Evolutionary conservation across 768 basidiomycete species (phyloP).

Genomic region (Boletus reticuloceps): DNA sequence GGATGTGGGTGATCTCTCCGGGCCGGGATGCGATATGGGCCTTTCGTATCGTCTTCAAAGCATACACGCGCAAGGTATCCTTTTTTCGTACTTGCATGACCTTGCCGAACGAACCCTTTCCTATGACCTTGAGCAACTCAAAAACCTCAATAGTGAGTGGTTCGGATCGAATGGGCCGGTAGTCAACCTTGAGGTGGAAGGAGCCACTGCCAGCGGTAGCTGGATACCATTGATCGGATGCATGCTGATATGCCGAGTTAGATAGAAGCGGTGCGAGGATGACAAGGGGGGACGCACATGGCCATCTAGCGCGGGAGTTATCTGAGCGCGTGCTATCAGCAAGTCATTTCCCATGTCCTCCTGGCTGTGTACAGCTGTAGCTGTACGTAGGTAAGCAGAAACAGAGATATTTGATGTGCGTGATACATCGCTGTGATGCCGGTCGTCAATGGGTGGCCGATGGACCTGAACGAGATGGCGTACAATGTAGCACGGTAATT

Average conservation of each 20-base stretch:
- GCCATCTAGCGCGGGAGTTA: constrained; percentile 78
- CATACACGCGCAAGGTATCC: constrained; percentile 96
- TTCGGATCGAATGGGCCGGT: constrained; percentile 82
- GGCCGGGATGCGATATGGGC: constrained; percentile 95
- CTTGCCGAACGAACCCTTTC: constrained; percentile 97
- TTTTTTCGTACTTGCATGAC: constrained; percentile 99
- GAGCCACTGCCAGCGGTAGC: constrained; percentile 83
- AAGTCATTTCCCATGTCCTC: constrained; percentile 98
- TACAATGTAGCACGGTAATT: constrained; percentile 96
- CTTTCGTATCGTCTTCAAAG: constrained; percentile 96
- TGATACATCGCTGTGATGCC: constrained; percentile 79
- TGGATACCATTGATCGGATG: constrained; percentile 88
- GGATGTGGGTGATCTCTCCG: constrained; percentile 96
- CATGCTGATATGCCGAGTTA: constrained; percentile 46
- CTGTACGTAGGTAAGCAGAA: constrained; percentile 87
- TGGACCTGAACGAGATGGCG: constrained; percentile 31
- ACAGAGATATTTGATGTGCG: constrained; percentile 90
- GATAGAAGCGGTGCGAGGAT: background rate
- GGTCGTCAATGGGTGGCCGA: constrained; percentile 3
- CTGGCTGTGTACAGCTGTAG: constrained; percentile 64
- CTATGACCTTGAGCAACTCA: constrained; percentile 95
- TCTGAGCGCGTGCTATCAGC: constrained; percentile 88
- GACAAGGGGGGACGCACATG: constrained; percentile 48
- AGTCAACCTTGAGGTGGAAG: constrained; percentile 95
- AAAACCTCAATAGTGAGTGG: constrained; percentile 94